phyloP scores from a whole-genome alignment of 176 grass and related monocot species.

The Guadua angustifolia region DNA sequence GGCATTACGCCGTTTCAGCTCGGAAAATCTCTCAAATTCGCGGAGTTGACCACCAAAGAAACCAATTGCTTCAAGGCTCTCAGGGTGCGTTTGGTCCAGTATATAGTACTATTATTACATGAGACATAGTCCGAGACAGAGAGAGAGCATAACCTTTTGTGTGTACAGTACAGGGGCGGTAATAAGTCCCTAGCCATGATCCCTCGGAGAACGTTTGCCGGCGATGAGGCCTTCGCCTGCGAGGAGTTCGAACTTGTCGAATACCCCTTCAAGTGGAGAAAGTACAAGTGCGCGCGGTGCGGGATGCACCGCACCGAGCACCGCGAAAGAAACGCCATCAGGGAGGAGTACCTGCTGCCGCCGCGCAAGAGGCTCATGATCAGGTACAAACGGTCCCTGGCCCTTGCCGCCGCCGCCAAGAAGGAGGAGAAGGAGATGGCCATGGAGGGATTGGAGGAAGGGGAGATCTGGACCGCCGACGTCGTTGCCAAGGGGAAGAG shows the following conservation, averaged over 20 bases:
- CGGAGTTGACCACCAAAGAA: too few species aligned
- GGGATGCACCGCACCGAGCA: slow-evolving; percentile 24
- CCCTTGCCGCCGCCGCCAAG: neutral
- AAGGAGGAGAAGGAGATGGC: neutral
- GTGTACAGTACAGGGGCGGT: too few species aligned
- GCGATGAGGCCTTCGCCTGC: neutral
- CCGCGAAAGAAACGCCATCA: neutral
- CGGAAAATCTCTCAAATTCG: too few species aligned
- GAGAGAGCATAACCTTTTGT: neutral
- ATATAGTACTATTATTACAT: neutral
- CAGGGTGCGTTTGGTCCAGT: too few species aligned
- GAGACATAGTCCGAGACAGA: neutral
- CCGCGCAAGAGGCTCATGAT: slow-evolving; percentile 36
- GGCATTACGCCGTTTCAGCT: too few species aligned
- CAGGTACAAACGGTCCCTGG: neutral
- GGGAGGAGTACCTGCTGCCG: slow-evolving; percentile 39
- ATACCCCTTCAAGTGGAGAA: slow-evolving; percentile 29
- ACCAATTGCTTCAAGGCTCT: too few species aligned
- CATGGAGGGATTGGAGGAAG: neutral
- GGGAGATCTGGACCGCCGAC: neutral
- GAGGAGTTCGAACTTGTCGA: neutral
- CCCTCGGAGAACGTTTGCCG: neutral
- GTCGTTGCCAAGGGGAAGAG: slow-evolving; percentile 22
- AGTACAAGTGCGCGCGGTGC: slow-evolving; percentile 23
- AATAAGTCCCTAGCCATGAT: neutral